Percentiles rank a stretch among this genome's conserved stretches.
Conservation (phyloP, 345 rosid genomes). For the Camelina laxa region DNA sequence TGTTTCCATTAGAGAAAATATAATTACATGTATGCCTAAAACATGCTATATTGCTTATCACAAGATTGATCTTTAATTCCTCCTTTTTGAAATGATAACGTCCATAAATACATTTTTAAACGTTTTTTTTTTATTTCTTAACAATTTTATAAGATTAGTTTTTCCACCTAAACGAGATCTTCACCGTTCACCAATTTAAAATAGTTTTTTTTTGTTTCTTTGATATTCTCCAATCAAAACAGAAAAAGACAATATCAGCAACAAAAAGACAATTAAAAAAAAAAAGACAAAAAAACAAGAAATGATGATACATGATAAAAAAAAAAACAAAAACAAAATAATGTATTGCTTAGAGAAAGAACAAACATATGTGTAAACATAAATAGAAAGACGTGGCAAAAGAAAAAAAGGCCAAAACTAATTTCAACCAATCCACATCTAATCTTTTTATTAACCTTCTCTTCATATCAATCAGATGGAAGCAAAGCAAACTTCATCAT, state of each 20-base stretch:
- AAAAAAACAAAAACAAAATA: slow-evolving; percentile 9
- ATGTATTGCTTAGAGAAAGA: slow-evolving; percentile 24
- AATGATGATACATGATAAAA: slow-evolving; percentile 18
- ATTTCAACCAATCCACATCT: slow-evolving; percentile 39
- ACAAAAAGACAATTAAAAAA: slow-evolving; percentile 19
- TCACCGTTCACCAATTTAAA: slow-evolving; percentile 13
- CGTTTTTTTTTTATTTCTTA: slow-evolving; percentile 18
- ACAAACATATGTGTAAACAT: background rate
- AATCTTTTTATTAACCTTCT: background rate
- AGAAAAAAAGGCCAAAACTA: slow-evolving; percentile 45
- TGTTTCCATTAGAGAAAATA: slow-evolving; percentile 1
- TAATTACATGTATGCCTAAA: background rate
- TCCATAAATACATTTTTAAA: background rate
- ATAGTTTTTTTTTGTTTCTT: background rate
- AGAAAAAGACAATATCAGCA: slow-evolving; percentile 15
- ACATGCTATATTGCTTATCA: background rate
- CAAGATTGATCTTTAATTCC: background rate
- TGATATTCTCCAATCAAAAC: slow-evolving; percentile 5
- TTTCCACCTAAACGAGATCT: slow-evolving; percentile 5
- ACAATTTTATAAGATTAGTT: background rate
- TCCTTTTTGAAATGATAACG: background rate
- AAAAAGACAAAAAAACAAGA: slow-evolving; percentile 12
- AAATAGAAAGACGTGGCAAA: slow-evolving; percentile 43
- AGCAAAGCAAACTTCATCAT: slow-evolving; percentile 11
- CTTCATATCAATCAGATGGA: slow-evolving; percentile 41